Base-by-base conservation (phyloP, 176 grass and related monocot genomes). In the Bolboschoenus planiculmis region DNA sequence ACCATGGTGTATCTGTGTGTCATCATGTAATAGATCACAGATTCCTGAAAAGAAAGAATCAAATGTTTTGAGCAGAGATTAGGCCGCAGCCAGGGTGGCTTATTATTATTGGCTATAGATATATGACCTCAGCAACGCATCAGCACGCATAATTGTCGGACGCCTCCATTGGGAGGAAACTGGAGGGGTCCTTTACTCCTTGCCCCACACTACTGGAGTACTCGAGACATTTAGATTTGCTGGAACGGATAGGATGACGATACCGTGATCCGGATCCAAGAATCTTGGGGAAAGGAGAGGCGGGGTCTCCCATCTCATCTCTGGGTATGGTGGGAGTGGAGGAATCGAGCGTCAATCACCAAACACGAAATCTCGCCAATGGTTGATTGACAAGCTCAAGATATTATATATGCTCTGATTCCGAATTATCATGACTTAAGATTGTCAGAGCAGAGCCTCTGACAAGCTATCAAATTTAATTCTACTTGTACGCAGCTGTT, bases 251-350 rank as follows among this genome's bases (percentile, higher is more conserved):
- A 56, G 1, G 53, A 57, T 36, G 9, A 1, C 44, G 34, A 44
- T 33, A 3, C 26, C 18, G 4, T 44, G 57, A 59, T 81, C 78
- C 42, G 20, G 57, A 43, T 62, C 78, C 78, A 62, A 59, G 48
- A 81, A 81, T 26, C 37, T 81, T 62, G 78, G 78, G 78, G 37
- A n/a, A 40, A 16, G 70, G 70, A n/a, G n/a, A n/a, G n/a, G n/a
- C n/a, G n/a, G n/a, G n/a, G n/a, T n/a, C n/a, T n/a, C n/a, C n/a
- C n/a, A n/a, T n/a, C n/a, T n/a, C n/a, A n/a, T n/a, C n/a, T n/a
- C n/a, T n/a, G n/a, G n/a, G n/a, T n/a, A n/a, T n/a, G n/a, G n/a
- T n/a, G n/a, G n/a, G n/a, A n/a, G n/a, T n/a, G n/a, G n/a, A n/a
- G n/a, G n/a, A n/a, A n/a, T n/a, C n/a, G n/a, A 62, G 33, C 56